phyloP scores from a whole-genome alignment of 257 asterid genomes.

The Echites panduratus region DNA sequence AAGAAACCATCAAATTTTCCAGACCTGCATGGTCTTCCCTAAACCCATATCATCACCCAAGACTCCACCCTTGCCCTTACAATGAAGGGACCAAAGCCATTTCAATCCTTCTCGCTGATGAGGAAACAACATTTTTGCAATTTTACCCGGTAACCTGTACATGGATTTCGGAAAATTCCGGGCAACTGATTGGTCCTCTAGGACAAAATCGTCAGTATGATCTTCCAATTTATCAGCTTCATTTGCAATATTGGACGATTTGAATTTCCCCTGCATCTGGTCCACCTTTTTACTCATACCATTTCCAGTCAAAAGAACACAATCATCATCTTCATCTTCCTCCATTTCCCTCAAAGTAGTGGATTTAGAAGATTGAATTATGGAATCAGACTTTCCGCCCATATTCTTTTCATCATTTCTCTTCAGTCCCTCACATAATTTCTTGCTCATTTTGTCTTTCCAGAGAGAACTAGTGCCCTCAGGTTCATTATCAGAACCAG shows the following conservation, averaged over 20 bases:
- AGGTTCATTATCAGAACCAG: slow-evolving; percentile 18
- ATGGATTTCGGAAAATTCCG: slow-evolving; percentile 44
- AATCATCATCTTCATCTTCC: slow-evolving; percentile 31
- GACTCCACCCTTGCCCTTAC: slow-evolving; percentile 82
- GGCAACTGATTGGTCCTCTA: slow-evolving; percentile 29
- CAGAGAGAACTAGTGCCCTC: slow-evolving; percentile 19
- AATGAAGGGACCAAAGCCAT: slow-evolving; percentile 98
- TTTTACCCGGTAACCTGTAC: slow-evolving; percentile 52
- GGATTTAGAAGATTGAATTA: slow-evolving; percentile 24
- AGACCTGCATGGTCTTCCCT: slow-evolving; percentile 99
- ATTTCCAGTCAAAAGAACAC: slow-evolving; percentile 32
- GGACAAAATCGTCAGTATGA: slow-evolving; percentile 34
- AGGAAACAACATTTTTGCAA: slow-evolving; percentile 74
- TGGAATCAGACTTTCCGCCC: slow-evolving; percentile 27
- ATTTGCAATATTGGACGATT: slow-evolving; percentile 34
- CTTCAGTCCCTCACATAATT: slow-evolving; percentile 25
- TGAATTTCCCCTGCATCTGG: slow-evolving; percentile 29
- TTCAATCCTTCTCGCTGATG: slow-evolving; percentile 92
- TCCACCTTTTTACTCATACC: slow-evolving; percentile 30
- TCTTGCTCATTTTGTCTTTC: slow-evolving; percentile 20
- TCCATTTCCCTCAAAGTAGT: slow-evolving; percentile 20
- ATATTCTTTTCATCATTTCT: slow-evolving; percentile 18
- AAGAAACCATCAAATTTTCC: slow-evolving; percentile 1
- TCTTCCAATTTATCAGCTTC: slow-evolving; percentile 27
- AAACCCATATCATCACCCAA: slow-evolving; percentile 98